A percentile compares a stretch with the other conserved stretches of the same genome.
These are phyloP conservation scores for Nakazawaea wyomingensis DNA, from an alignment of 805 yeast species.

Conservation along the genomic window DNA sequence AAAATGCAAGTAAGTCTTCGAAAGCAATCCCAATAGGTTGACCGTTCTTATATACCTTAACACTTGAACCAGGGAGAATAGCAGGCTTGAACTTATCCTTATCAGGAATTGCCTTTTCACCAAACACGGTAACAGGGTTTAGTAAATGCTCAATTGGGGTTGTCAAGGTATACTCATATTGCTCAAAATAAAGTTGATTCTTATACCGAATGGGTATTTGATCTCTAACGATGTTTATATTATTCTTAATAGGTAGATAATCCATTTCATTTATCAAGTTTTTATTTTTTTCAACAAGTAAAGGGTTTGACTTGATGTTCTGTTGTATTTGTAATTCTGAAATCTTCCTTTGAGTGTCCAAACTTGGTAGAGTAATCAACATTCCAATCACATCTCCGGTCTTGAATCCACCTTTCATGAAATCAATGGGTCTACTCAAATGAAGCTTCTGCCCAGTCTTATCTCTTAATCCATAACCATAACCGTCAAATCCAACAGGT, in stretches of 20 bases:
- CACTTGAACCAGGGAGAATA: conserved; percentile 48
- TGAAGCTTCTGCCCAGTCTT: conserved; percentile 71
- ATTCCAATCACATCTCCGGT: conserved; percentile 84
- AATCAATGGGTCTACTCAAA: conserved; percentile 58
- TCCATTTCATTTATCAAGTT: conserved; percentile 15
- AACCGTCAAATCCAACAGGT: conserved; percentile 93
- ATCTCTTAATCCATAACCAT: conserved; percentile 89
- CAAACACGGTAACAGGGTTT: conserved; percentile 66
- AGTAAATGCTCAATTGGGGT: conserved; percentile 69
- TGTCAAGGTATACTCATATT: conserved; percentile 69
- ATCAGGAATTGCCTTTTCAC: conserved; percentile 60
- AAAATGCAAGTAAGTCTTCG: conserved; percentile 62
- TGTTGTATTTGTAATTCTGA: conserved; percentile 33
- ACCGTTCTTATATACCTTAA: conserved; percentile 79
- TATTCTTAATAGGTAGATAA: conserved; percentile 16
- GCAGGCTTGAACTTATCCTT: conserved; percentile 42
- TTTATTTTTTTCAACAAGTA: conserved; percentile 4
- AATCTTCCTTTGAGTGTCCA: conserved; percentile 37
- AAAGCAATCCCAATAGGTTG: conserved; percentile 57
- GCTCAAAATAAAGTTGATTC: conserved; percentile 75
- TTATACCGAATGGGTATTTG: conserved; percentile 84
- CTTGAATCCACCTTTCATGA: conserved; percentile 50
- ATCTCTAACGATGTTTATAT: conserved; percentile 58
- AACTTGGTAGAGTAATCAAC: conserved; percentile 60
- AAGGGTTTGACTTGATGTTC: conserved; percentile 13